Evolutionary conservation across 139 green algal species (phyloP).

Genomic region (Closterium sp.): DNA sequence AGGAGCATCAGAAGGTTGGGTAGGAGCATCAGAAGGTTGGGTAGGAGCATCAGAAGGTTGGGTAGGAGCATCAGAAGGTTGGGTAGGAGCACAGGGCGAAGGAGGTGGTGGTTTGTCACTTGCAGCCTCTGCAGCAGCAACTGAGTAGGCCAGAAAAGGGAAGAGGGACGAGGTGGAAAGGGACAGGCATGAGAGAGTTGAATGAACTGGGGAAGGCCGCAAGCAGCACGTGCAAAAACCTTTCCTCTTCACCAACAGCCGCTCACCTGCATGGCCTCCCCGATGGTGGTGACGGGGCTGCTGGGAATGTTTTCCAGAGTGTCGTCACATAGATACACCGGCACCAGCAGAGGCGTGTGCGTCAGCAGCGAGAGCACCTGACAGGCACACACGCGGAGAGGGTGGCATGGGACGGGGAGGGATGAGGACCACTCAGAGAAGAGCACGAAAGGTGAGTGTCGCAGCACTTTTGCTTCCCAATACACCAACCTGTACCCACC

Average conservation of each 20-base stretch:
- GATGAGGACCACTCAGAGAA: no score
- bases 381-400: not conserved
- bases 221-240: not conserved
- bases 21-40: no score
- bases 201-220: no score
- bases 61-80: not conserved
- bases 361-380: not conserved
- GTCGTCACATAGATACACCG: conserved; percentile 19
- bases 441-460: no score
- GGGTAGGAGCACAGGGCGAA: not conserved
- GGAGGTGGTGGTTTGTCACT: not conserved
- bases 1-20: no score
- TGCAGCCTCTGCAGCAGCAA: conserved; percentile 11
- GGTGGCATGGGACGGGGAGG: no score
- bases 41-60: no score
- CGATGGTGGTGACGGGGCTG: not conserved
- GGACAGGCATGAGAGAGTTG: not conserved
- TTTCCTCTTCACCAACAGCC: not conserved
- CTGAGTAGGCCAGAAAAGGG: conserved; percentile 5
- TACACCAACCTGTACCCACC: no score
- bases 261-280: not conserved
- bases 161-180: not conserved
- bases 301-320: conserved; percentile 2
- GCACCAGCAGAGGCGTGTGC: not conserved
- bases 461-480: no score